phyloP scores from a whole-genome alignment of 257 asterid genomes.

The Catharanthus roseus region DNA sequence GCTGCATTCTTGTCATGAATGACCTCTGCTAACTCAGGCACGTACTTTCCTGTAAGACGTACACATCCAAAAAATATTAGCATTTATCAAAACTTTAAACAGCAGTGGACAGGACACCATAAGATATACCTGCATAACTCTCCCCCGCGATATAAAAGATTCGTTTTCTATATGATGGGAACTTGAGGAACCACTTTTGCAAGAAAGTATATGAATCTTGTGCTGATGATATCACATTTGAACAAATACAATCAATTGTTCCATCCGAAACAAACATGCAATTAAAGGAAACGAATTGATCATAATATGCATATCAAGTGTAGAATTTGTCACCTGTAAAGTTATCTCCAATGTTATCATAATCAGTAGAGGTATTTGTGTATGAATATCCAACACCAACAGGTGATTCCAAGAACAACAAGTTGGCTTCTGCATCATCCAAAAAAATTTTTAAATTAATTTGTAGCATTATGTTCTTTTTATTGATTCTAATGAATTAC shows the following conservation, averaged over 20 bases:
- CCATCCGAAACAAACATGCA: background rate
- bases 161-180: slow-evolving; percentile 58
- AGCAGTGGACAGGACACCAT: background rate
- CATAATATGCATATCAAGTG: no score
- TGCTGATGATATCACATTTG: slow-evolving; percentile 39
- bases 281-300: no score
- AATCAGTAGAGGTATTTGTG: slow-evolving; percentile 65
- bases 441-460: slow-evolving; percentile 2
- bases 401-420: slow-evolving; percentile 87
- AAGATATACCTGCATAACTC: slow-evolving; percentile 74
- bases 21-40: slow-evolving; percentile 85
- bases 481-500: background rate
- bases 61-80: slow-evolving; percentile 1
- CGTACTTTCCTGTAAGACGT: slow-evolving; percentile 56
- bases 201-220: slow-evolving; percentile 76
- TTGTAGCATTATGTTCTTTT: background rate
- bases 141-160: slow-evolving; percentile 82
- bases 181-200: slow-evolving; percentile 77
- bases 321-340: slow-evolving; percentile 52
- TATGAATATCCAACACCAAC: slow-evolving; percentile 91
- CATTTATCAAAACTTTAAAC: background rate
- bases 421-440: slow-evolving; percentile 71
- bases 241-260: background rate
- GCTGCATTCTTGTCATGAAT: slow-evolving; percentile 63
- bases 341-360: slow-evolving; percentile 68